Evolutionary conservation across 352 stramenopile genomes (phyloP).

Genomic region (Hyphochytrium catenoides): DNA sequence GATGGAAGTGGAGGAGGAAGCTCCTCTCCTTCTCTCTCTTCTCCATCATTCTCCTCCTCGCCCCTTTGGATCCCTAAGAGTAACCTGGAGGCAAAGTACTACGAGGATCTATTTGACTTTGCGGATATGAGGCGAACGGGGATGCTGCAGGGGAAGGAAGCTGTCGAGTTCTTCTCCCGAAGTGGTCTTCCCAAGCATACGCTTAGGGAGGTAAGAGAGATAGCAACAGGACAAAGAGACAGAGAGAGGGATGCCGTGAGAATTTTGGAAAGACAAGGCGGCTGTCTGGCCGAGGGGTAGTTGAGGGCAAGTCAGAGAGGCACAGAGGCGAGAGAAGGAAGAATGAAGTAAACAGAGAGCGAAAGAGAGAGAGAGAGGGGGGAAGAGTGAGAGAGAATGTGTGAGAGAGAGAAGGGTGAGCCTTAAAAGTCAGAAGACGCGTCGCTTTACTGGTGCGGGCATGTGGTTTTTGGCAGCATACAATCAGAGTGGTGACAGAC

Average conservation of each 20-base stretch:
- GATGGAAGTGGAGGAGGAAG: no score
- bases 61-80: slow-evolving; percentile 35
- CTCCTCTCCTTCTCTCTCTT: no score
- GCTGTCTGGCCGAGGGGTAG: background rate
- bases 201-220: slow-evolving; percentile 28
- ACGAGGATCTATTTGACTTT: slow-evolving; percentile 60
- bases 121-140: slow-evolving; percentile 59
- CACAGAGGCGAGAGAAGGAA: background rate
- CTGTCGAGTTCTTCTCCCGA: slow-evolving; percentile 73
- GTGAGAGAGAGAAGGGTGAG: no score
- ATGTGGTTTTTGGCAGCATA: no score
- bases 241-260: background rate
- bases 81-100: slow-evolving; percentile 53
- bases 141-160: slow-evolving; percentile 55
- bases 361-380: no score
- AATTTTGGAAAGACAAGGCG: background rate
- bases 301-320: background rate
- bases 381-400: no score
- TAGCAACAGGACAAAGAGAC: background rate
- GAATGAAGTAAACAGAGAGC: no score
- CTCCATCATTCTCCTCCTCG: no score
- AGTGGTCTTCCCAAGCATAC: slow-evolving; percentile 64
- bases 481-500: no score
- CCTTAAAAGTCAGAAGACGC: no score
- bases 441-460: no score